Conservation (phyloP, 78 protist species). For the Dictyostelium firmibasis region DNA sequence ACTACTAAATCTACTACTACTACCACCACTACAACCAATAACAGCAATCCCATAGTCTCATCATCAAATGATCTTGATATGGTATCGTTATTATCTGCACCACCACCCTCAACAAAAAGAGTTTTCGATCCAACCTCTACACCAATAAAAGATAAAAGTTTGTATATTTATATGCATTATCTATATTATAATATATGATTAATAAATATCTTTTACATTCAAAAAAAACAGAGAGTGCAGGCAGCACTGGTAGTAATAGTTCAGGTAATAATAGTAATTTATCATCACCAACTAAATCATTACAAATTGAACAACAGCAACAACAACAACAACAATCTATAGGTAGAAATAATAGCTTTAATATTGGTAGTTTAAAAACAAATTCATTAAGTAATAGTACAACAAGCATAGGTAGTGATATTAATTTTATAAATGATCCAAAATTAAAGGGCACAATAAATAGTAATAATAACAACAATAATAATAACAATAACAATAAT, state of each 20-base stretch:
- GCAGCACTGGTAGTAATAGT: background rate
- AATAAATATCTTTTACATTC: too few relatives aligned
- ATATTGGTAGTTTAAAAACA: background rate
- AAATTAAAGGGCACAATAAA: background rate
- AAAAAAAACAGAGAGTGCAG: background rate
- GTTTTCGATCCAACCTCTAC: constrained; percentile 44
- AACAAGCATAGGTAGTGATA: constrained; percentile 22
- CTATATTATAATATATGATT: too few relatives aligned
- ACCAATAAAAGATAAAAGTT: constrained; percentile 9
- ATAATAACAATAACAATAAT: background rate
- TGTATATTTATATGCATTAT: background rate
- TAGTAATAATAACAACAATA: background rate
- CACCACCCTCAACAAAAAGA: constrained; percentile 68
- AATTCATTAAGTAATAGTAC: constrained; percentile 2
- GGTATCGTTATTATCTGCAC: constrained; percentile 62
- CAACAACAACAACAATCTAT: background rate
- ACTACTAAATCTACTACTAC: background rate
- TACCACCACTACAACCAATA: background rate
- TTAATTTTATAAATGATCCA: constrained; percentile 21
- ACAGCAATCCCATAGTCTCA: background rate
- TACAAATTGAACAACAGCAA: background rate
- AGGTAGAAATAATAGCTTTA: constrained; percentile 7
- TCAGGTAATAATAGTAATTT: background rate
- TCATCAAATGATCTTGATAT: constrained; percentile 15
- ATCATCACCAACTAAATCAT: constrained; percentile 13